Percentiles rank a stretch among this genome's conserved stretches.
Conservation (phyloP, 768 basidiomycete species). For the Dendrothele bispora region DNA sequence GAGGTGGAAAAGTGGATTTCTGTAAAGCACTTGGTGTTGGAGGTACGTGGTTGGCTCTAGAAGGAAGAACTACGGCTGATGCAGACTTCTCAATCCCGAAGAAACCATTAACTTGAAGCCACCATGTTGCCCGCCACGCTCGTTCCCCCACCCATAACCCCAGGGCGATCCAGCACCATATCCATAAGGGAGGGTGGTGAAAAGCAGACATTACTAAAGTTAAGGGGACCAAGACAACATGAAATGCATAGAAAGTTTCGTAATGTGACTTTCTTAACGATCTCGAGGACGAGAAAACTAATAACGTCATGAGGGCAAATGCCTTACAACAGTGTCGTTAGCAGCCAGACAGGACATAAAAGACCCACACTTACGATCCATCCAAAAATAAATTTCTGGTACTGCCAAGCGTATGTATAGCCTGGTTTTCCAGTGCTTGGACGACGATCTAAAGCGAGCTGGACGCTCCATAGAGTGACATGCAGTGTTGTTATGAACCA, state of each 20-base stretch:
- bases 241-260: slow-evolving; percentile 65
- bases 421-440: slow-evolving; percentile 39
- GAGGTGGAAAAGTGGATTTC: slow-evolving; percentile 17
- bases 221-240: slow-evolving; percentile 62
- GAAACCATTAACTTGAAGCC: slow-evolving; percentile 60
- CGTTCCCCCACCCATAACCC: slow-evolving; percentile 66
- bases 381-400: slow-evolving; percentile 62
- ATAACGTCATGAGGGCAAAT: slow-evolving; percentile 51
- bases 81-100: slow-evolving; percentile 21
- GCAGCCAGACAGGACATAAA: neutral
- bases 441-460: slow-evolving; percentile 54
- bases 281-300: slow-evolving; percentile 50
- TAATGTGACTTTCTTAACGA: slow-evolving; percentile 54
- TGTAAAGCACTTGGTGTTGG: slow-evolving; percentile 17
- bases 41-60: slow-evolving; percentile 1
- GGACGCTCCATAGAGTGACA: slow-evolving; percentile 67
- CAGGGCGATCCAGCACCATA: slow-evolving; percentile 69
- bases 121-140: slow-evolving; percentile 51
- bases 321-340: slow-evolving; percentile 37
- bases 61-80: slow-evolving; percentile 1
- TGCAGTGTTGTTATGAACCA: slow-evolving; percentile 65
- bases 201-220: slow-evolving; percentile 61
- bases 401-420: slow-evolving; percentile 55
- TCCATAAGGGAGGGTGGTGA: slow-evolving; percentile 65
- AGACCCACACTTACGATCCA: slow-evolving; percentile 44